A percentile compares a stretch with the other conserved stretches of the same genome.
phyloP scores from a whole-genome alignment of 345 rosid genomes.

The Carallia pectinifolia region DNA sequence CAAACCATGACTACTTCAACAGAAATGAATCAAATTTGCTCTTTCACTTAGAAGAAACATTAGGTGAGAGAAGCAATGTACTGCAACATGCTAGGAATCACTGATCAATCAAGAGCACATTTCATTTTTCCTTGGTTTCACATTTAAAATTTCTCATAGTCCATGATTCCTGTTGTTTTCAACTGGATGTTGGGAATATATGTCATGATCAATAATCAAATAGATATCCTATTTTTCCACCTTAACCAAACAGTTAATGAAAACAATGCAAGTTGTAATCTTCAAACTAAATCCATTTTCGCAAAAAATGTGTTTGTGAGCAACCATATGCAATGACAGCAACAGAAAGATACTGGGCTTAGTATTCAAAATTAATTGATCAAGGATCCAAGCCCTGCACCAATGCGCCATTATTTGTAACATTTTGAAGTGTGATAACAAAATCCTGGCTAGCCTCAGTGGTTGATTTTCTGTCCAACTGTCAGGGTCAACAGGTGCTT shows the following conservation, averaged over 20 bases:
- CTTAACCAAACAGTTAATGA: background rate
- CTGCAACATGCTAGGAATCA: background rate
- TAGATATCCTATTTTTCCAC: background rate
- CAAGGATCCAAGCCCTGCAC: background rate
- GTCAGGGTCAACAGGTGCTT: background rate
- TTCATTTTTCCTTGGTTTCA: no score
- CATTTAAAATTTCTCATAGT: background rate
- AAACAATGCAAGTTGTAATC: background rate
- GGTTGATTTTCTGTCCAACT: background rate
- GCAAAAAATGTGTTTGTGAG: background rate
- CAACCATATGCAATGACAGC: background rate
- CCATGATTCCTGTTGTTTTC: background rate
- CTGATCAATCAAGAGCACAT: background rate
- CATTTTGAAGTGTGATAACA: background rate
- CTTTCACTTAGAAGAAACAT: background rate
- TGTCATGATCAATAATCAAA: background rate
- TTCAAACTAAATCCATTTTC: background rate
- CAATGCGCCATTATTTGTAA: background rate
- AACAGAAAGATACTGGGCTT: background rate
- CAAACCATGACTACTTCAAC: background rate
- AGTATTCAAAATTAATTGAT: background rate
- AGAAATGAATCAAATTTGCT: background rate
- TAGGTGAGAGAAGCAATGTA: background rate
- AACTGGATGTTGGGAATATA: background rate
- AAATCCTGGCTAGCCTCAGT: background rate